Evolutionary conservation across 2,329 filamentous ascomycete species (phyloP).

Genomic region (Ophiostoma novo-ulmi): DNA sequence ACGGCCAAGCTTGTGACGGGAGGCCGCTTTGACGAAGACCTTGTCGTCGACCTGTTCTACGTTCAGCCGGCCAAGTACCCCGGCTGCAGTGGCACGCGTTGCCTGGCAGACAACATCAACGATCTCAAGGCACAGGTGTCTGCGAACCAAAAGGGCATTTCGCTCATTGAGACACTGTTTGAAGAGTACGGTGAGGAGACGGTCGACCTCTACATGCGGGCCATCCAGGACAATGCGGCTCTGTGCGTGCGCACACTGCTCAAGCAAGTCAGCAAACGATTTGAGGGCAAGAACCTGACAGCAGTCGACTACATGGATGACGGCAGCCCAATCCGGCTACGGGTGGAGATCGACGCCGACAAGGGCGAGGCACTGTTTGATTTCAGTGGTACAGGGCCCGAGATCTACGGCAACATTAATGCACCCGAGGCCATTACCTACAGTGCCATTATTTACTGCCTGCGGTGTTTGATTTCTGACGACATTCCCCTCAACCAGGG

Average conservation of each 20-base stretch:
- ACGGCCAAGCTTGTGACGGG: constrained; percentile 68
- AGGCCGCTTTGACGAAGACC: constrained; percentile 71
- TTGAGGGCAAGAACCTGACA: constrained; percentile 64
- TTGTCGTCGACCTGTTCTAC: constrained; percentile 66
- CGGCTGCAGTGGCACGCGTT: constrained; percentile 73
- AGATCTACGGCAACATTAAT: constrained; percentile 73
- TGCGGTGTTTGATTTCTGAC: constrained; percentile 72
- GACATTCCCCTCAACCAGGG: constrained; percentile 86
- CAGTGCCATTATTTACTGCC: constrained; percentile 76
- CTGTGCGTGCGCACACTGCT: constrained; percentile 68
- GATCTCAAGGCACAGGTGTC: constrained; percentile 84
- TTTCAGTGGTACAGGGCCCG: constrained; percentile 67
- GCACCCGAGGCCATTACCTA: constrained; percentile 74
- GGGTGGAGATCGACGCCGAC: constrained; percentile 66
- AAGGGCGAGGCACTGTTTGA: constrained; percentile 75
- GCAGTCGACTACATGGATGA: constrained; percentile 85
- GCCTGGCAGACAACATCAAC: constrained; percentile 76
- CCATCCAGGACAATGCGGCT: constrained; percentile 76
- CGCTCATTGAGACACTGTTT: constrained; percentile 68
- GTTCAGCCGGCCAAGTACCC: constrained; percentile 68
- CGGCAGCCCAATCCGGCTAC: constrained; percentile 69
- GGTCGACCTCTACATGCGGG: constrained; percentile 78
- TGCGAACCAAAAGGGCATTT: constrained; percentile 80
- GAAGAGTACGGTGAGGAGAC: constrained; percentile 71
- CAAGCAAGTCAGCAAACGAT: constrained; percentile 59